A percentile compares a stretch with the other conserved stretches of the same genome.
Evolutionary conservation across 2,329 filamentous ascomycete species (phyloP).

Genomic region (Hypomyces rosellus): DNA sequence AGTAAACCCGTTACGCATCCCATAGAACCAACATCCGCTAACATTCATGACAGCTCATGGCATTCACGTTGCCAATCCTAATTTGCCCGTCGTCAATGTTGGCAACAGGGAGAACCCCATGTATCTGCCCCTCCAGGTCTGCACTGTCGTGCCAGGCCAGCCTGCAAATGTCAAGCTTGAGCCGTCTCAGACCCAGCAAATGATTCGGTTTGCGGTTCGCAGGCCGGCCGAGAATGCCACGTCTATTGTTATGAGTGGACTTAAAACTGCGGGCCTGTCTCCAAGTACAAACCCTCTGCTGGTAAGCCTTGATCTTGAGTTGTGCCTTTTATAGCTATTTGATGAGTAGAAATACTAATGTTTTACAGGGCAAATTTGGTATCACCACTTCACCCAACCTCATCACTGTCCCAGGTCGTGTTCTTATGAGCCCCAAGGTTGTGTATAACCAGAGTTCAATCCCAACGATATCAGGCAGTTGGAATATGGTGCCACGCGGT

Average conservation of each 20-base stretch:
- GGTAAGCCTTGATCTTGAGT: slow-evolving; percentile 21
- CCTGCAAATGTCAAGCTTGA: slow-evolving; percentile 43
- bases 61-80: slow-evolving; percentile 27
- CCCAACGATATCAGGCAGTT: slow-evolving; percentile 36
- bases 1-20: slow-evolving; percentile 14
- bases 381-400: slow-evolving; percentile 43
- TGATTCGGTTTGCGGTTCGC: slow-evolving; percentile 57
- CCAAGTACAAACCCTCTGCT: slow-evolving; percentile 30
- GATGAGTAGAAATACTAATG: neutral
- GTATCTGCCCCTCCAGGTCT: slow-evolving; percentile 55
- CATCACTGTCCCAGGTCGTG: slow-evolving; percentile 57
- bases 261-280: slow-evolving; percentile 41
- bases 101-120: slow-evolving; percentile 45
- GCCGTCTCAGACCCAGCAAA: slow-evolving; percentile 46
- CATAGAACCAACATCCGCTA: neutral
- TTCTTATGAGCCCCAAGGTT: slow-evolving; percentile 48
- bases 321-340: neutral
- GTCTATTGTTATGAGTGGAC: slow-evolving; percentile 46
- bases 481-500: slow-evolving; percentile 46
- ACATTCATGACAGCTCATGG: slow-evolving; percentile 24
- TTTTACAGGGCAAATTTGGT: slow-evolving; percentile 40
- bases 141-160: slow-evolving; percentile 50
- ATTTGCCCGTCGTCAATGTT: slow-evolving; percentile 52
- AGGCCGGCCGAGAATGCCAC: slow-evolving; percentile 48
- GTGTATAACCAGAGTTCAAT: slow-evolving; percentile 37